Percentiles rank a stretch among this genome's conserved stretches.
Conservation (phyloP, 176 grass and related monocot genomes). For the Aegilops tauschii region DNA sequence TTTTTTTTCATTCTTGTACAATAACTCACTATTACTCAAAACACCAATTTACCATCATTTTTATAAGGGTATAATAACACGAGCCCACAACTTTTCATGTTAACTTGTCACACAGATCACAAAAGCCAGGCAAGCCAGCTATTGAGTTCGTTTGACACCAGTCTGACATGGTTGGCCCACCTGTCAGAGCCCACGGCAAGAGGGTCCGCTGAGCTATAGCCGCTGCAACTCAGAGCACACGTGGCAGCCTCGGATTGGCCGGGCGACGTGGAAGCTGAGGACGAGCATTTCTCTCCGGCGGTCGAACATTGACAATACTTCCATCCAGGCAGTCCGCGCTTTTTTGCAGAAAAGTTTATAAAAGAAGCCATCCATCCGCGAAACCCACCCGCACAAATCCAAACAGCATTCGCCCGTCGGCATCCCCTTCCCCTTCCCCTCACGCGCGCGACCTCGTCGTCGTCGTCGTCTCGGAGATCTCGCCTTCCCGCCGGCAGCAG, state of each 20-base stretch:
- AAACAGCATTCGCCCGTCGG: neutral
- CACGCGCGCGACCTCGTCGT: neutral
- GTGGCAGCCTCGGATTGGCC: neutral
- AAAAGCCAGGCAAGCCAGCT: too few species aligned
- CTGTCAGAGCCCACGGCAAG: neutral
- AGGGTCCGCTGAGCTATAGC: neutral
- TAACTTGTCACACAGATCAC: too few species aligned
- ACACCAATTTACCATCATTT: too few species aligned
- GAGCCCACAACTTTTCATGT: too few species aligned
- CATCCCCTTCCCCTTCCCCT: neutral
- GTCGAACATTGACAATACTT: neutral
- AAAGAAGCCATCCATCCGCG: constrained; percentile 5
- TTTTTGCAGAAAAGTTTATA: neutral
- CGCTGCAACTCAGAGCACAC: neutral
- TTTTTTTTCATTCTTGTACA: too few species aligned
- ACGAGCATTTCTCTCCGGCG: neutral
- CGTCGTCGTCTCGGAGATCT: constrained; percentile 24
- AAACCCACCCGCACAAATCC: constrained; percentile 11
- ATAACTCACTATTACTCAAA: too few species aligned
- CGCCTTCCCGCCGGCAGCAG: neutral
- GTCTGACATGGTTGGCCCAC: neutral
- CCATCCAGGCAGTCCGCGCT: too few species aligned
- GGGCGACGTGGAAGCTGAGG: neutral
- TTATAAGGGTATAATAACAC: too few species aligned
- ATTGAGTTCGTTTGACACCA: too few species aligned